A percentile compares a stretch with the other conserved stretches of the same genome.
phyloP scores from a whole-genome alignment of 2,329 filamentous ascomycete species.

The Coniochaeta sp. region DNA sequence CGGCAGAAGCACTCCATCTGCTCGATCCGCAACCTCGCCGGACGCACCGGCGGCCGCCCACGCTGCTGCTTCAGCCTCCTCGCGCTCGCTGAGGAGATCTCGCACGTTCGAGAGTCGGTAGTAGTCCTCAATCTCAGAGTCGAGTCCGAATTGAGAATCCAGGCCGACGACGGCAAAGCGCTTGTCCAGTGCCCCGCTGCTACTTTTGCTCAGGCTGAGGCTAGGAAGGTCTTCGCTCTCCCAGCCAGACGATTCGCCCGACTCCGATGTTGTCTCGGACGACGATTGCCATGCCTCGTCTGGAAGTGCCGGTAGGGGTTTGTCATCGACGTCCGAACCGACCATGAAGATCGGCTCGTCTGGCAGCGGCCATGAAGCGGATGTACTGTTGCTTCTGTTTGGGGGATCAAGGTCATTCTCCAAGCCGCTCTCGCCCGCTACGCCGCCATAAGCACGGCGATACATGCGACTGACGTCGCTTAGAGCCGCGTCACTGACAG shows the following conservation, averaged over 20 bases:
- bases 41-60: background rate
- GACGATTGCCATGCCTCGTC: background rate
- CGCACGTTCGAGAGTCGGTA: background rate
- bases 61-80: background rate
- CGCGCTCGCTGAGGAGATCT: background rate
- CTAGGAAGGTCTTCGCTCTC: background rate
- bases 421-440: constrained; percentile 10
- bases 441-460: constrained; percentile 41
- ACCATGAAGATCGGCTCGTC: background rate
- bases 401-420: constrained; percentile 14
- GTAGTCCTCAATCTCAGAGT: constrained; percentile 1
- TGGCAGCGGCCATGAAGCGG: constrained; percentile 8
- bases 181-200: background rate
- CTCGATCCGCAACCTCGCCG: background rate
- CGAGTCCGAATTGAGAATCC: background rate
- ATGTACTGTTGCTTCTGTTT: background rate
- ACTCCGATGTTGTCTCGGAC: background rate
- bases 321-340: background rate
- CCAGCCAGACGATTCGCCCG: background rate
- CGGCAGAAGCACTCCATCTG: background rate
- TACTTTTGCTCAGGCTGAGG: background rate
- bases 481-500: constrained; percentile 39
- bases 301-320: background rate
- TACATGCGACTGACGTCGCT: constrained; percentile 50
- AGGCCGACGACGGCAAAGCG: background rate